Evolutionary conservation across 352 stramenopile genomes (phyloP), one percentile per base, ranked within the genome.

Genomic region (Phytophthora syringae): DNA sequence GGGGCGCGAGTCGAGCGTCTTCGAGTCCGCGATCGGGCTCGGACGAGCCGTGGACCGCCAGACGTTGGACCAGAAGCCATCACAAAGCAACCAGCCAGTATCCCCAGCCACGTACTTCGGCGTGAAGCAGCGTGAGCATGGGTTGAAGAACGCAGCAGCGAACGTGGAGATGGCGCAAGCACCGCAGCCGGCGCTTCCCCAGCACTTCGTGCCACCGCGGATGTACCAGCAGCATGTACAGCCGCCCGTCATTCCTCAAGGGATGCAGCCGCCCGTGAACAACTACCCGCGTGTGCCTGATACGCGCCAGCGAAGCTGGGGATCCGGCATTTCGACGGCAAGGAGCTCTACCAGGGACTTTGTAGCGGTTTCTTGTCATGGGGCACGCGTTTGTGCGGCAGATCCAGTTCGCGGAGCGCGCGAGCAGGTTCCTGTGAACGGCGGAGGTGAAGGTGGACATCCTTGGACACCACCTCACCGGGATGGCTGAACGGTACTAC

Each of bases 271-370:
- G 25, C n/a, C 37, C 5, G 21, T 50, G 20, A 51, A 50, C 24
- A 16, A 24, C 12, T 39, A 49, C n/a, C 10, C 18, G 7, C 45
- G 50, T n/a, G 45, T 64, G 13, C 52, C 52, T 2, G 52, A 64
- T 15, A 45, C 64, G 20, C 43, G 49, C 1, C 39, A 74, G 21
- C 44, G 28, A 65, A 74, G 40, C 30, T 74, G 0, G 22, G 0
- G 0, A 65, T 66, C 9, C 39, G 30, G 0, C 27, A 21, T 0
- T 70, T 69, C 32, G 52, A 74, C 27, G 51, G 59, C 1, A 64
- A 62, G 7, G 48, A 74, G 22, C 39, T 69, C 5, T 70, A 70
- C 22, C 25, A 66, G 15, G 59, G 59, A 0, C 43, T 73, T 3
- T 25, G 36, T 0, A 55, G 42, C 15, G 51, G 37, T 0, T 69